These are phyloP conservation scores for Arthrobotrys pseudoclavata DNA, from an alignment of 2,329 filamentous ascomycete species.

Conservation along the genomic window DNA sequence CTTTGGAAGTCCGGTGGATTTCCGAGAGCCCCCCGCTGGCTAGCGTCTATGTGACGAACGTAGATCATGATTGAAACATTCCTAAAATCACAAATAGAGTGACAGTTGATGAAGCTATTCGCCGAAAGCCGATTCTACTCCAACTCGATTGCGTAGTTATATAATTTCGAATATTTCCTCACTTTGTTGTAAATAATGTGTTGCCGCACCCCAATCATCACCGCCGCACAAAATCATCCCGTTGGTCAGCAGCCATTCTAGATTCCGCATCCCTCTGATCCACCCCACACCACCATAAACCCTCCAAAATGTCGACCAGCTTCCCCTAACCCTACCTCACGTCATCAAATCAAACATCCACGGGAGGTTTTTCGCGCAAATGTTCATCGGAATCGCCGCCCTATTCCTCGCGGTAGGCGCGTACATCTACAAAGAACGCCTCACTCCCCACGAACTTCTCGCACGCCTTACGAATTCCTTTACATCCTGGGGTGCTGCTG, in stretches of 20 bases:
- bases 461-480: constrained; percentile 15
- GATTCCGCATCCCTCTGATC: not conserved
- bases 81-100: too few species aligned
- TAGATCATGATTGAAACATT: too few species aligned
- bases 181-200: constrained; percentile 40
- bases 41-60: too few species aligned
- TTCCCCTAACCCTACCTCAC: constrained; percentile 31
- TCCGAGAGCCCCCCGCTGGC: too few species aligned
- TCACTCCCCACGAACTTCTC: constrained; percentile 38
- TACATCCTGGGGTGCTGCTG: constrained; percentile 18
- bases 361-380: not conserved
- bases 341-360: not conserved
- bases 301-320: constrained; percentile 53
- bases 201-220: not conserved
- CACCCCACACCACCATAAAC: not conserved
- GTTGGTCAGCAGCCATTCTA: constrained; percentile 35
- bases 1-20: too few species aligned
- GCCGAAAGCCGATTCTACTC: too few species aligned
- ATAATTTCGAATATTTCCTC: too few species aligned
- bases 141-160: too few species aligned
- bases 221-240: constrained; percentile 26
- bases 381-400: constrained; percentile 49
- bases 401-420: constrained; percentile 52
- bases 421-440: constrained; percentile 45
- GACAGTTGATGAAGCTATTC: too few species aligned